A percentile compares a stretch with the other conserved stretches of the same genome.
These are phyloP conservation scores for Saccharomycopsis capsularis DNA, from an alignment of 805 yeast genomes.

Conservation along the genomic window DNA sequence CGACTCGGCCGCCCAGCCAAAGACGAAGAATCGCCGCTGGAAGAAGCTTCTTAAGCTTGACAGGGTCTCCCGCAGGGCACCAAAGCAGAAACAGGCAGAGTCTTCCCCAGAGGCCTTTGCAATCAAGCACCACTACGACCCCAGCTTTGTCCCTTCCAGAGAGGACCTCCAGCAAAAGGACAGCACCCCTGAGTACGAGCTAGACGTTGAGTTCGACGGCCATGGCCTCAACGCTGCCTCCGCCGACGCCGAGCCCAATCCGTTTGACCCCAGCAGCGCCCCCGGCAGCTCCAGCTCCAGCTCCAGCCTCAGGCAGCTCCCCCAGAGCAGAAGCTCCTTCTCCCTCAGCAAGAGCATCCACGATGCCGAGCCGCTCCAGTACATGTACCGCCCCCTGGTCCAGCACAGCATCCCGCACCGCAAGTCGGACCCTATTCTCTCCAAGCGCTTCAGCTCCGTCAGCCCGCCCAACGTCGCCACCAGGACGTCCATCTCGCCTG, in stretches of 20 bases:
- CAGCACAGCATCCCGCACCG: too few species aligned
- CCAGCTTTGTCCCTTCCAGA: not conserved
- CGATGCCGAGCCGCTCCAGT: too few species aligned
- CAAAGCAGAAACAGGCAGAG: not conserved
- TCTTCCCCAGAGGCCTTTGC: not conserved
- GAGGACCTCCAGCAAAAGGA: not conserved
- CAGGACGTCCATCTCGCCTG: not conserved
- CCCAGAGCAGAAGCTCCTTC: too few species aligned
- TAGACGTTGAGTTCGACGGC: not conserved
- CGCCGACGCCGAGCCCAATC: too few species aligned
- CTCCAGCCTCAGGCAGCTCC: too few species aligned
- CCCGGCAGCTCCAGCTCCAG: too few species aligned
- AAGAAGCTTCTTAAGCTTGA: not conserved
- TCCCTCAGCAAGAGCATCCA: too few species aligned
- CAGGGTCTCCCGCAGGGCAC: not conserved
- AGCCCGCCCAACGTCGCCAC: not conserved
- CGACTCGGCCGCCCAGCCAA: not conserved
- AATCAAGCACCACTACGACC: constrained; percentile 4
- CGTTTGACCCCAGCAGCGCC: too few species aligned
- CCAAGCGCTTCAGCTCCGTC: not conserved
- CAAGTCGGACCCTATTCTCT: not conserved
- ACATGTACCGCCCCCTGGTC: too few species aligned
- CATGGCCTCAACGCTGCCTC: not conserved
- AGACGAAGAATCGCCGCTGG: not conserved
- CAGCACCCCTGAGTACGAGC: not conserved